Evolutionary conservation across 805 yeast genomes (phyloP).

Genomic region (Tetrapisispora fleetii): DNA sequence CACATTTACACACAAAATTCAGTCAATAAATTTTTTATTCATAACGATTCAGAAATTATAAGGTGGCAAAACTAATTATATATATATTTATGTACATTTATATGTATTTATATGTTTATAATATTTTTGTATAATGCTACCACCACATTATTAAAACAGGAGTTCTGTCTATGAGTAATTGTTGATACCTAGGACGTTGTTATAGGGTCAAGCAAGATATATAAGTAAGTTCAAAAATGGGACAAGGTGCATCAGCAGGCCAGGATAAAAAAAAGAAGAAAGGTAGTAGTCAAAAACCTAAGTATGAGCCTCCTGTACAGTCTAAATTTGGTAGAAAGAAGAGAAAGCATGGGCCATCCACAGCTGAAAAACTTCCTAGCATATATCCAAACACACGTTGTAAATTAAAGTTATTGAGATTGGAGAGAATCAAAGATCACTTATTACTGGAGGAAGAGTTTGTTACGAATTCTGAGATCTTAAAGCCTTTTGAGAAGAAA

Average conservation of each 20-base stretch:
- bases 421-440: conserved; percentile 96
- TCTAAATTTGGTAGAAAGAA: conserved; percentile 87
- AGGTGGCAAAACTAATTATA: background rate
- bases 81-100: background rate
- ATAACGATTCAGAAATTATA: background rate
- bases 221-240: conserved; percentile 14
- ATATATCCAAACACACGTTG: conserved; percentile 92
- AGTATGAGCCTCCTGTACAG: conserved; percentile 97
- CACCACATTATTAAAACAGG: too few relatives aligned
- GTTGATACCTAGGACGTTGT: too few relatives aligned
- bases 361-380: conserved; percentile 70
- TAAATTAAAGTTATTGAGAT: conserved; percentile 76
- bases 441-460: conserved; percentile 89
- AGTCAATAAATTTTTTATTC: background rate
- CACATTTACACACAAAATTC: background rate
- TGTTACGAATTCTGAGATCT: conserved; percentile 86
- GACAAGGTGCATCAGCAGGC: conserved; percentile 31
- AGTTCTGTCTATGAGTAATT: too few relatives aligned
- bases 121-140: too few relatives aligned
- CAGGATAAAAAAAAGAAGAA: conserved; percentile 40
- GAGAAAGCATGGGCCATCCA: conserved; percentile 82
- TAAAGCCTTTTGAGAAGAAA: conserved; percentile 93
- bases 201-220: too few relatives aligned
- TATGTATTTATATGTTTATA: too few relatives aligned
- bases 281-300: conserved; percentile 78